phyloP scores from a whole-genome alignment of 2,329 filamentous ascomycete genomes.

The Fusarium continuum region DNA sequence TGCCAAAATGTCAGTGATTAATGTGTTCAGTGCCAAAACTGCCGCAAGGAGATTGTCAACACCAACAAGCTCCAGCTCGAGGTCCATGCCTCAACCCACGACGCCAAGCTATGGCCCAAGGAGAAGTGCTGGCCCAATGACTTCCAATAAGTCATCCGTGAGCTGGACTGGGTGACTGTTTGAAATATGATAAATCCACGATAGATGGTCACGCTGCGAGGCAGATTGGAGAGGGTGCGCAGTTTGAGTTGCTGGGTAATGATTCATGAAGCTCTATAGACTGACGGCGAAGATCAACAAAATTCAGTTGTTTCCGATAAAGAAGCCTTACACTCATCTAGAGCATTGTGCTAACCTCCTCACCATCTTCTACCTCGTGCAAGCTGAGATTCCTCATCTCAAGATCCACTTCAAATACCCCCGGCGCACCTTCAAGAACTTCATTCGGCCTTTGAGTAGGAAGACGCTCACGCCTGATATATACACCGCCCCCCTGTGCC shows the following conservation, averaged over 20 bases:
- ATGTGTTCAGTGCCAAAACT: slow-evolving; percentile 56
- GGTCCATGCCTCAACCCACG: slow-evolving; percentile 62
- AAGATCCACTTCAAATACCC: slow-evolving; percentile 9
- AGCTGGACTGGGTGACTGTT: not conserved
- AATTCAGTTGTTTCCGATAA: not conserved
- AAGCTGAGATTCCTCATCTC: not conserved
- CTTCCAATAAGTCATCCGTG: slow-evolving; percentile 42
- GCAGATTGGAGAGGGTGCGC: not conserved
- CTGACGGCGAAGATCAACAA: not conserved
- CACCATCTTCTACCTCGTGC: not conserved
- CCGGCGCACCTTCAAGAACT: not conserved
- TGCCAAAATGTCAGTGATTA: not conserved
- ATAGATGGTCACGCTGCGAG: not conserved
- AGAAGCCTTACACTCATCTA: not conserved
- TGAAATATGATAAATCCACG: not conserved
- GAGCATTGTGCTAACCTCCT: not conserved
- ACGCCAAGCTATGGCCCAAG: slow-evolving; percentile 61
- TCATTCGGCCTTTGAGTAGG: not conserved
- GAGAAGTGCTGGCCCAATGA: slow-evolving; percentile 68
- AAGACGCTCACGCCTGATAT: slow-evolving; percentile 3
- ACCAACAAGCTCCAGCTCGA: slow-evolving; percentile 61
- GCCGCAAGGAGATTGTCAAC: slow-evolving; percentile 61
- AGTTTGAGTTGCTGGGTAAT: slow-evolving; percentile 4
- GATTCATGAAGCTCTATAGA: slow-evolving; percentile 23
- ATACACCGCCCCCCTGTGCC: not conserved